phyloP scores from a whole-genome alignment of 2,329 filamentous ascomycete genomes.

The Chrysosporium keratinophilum region DNA sequence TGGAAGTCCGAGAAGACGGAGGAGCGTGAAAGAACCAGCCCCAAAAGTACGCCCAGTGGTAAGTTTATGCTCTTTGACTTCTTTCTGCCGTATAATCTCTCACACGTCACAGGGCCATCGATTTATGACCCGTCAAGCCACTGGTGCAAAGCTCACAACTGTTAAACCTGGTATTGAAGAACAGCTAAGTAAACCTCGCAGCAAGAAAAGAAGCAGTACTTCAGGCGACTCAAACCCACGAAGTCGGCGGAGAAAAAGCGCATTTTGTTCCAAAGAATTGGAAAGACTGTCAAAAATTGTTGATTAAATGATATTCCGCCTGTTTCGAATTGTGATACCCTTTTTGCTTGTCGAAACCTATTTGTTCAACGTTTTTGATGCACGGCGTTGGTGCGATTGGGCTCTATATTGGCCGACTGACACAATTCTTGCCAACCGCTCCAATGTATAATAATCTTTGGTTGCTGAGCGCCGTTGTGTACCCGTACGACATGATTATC shows the following conservation, averaged over 20 bases:
- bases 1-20: neutral
- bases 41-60: neutral
- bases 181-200: conserved; percentile 26
- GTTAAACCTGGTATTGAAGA: conserved; percentile 29
- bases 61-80: neutral
- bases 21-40: neutral
- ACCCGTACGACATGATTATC: neutral
- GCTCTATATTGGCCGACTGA: neutral
- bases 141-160: conserved; percentile 36
- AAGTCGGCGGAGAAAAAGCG: conserved; percentile 22
- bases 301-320: conserved; percentile 1
- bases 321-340: conserved; percentile 2
- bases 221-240: conserved; percentile 23
- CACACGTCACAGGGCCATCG: conserved; percentile 5
- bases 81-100: neutral
- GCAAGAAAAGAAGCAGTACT: conserved; percentile 26
- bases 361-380: neutral
- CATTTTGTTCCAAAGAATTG: conserved; percentile 8
- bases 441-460: neutral
- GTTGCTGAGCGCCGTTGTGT: neutral
- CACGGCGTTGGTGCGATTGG: neutral
- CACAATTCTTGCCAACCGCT: neutral
- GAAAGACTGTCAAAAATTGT: neutral
- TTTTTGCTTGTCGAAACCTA: neutral
- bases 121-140: conserved; percentile 18